Base-by-base conservation (phyloP, 106 monocot species). In the Apostasia ramifera region DNA sequence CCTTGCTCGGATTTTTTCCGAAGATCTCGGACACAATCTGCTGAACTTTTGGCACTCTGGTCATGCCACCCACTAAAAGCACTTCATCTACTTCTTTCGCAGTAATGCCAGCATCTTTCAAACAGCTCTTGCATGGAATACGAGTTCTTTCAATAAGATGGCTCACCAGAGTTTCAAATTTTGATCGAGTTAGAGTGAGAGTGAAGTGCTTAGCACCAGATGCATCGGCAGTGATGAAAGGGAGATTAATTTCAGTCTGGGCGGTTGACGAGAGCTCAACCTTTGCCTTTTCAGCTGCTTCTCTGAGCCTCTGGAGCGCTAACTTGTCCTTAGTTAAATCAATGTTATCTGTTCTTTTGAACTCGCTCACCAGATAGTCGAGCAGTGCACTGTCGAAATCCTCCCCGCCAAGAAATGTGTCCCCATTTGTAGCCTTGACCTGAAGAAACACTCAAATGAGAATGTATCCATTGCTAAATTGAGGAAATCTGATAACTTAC, bases 341-440 rank as follows among this genome's bases (percentile, higher is more conserved):
- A 9, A 68, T 73, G 48, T 46, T 60, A 6, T 73, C 68, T 13
- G 72, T 54, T 49, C 62, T 50, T 8, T 74, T 74, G 64, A 79
- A 73, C 40, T 79, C 79, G 10, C 40, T 56, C 13, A 74, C 62
- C n/a, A 73, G 47, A 42, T 54, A 79, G 12, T 79, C 73, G 2
- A 79, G 42, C 5, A 79, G 55, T 9, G 46, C 5, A 47, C 49
- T 73, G 42, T 81, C 81, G 13, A 81, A 81, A 54, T 81, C 81
- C 53, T 81, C 81, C 3, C 81, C 81, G 26, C 73, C 73, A 42
- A 79, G 48, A 43, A 73, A 73, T 2, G 79, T 72, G 44, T 79
- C 73, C 9, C 79, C 79, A 53, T 72, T 72, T 38, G 73, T 79
- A 45, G 72, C 79, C 65, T 79, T 79, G 53, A 78, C 78, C 71